These are phyloP conservation scores for Cubamyces sp. DNA, from an alignment of 768 basidiomycete species.

Conservation along the genomic window DNA sequence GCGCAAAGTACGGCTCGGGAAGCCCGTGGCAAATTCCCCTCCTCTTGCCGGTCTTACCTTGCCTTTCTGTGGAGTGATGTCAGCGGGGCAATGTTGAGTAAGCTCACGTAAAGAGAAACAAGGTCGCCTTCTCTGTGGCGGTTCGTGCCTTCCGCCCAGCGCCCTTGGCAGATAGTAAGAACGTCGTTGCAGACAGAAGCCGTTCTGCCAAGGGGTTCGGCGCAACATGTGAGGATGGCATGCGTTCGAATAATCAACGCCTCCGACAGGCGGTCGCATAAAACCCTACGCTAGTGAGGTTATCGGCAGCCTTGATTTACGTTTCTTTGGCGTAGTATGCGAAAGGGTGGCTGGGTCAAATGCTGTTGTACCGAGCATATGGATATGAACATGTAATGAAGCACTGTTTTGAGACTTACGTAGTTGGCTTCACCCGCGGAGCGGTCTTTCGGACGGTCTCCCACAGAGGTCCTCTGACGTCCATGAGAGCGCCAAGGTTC, in stretches of 20 bases:
- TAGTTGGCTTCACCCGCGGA: too few species aligned
- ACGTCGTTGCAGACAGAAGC: not conserved
- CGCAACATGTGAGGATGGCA: not conserved
- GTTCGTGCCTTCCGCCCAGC: not conserved
- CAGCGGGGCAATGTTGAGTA: not conserved
- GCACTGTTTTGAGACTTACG: too few species aligned
- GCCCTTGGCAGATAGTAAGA: conserved; percentile 3
- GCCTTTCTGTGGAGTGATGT: not conserved
- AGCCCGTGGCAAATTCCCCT: conserved; percentile 4
- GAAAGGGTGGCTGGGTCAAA: too few species aligned
- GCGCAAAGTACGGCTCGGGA: not conserved
- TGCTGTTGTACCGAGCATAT: too few species aligned
- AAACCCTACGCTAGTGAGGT: too few species aligned
- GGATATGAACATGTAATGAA: too few species aligned
- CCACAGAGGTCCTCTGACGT: too few species aligned
- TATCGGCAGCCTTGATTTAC: too few species aligned
- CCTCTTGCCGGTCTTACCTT: not conserved
- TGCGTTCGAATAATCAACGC: not conserved
- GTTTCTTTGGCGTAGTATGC: too few species aligned
- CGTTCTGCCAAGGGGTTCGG: conserved; percentile 2
- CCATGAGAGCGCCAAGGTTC: too few species aligned
- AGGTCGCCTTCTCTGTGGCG: not conserved
- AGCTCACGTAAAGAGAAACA: conserved; percentile 5
- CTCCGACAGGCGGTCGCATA: too few species aligned
- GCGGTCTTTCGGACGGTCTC: too few species aligned